Conservation (phyloP, 805 yeast genomes). For the Candida xiaguanensis region DNA sequence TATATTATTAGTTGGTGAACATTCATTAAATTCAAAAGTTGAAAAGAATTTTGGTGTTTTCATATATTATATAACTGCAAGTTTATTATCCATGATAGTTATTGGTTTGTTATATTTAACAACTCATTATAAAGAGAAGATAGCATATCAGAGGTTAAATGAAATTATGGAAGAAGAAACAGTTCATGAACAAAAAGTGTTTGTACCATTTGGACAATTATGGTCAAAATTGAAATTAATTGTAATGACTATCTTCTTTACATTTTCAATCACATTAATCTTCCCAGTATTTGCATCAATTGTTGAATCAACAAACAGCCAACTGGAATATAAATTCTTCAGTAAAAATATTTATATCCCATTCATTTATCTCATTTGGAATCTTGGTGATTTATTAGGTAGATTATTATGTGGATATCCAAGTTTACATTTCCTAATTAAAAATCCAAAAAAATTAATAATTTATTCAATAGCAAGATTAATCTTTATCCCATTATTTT, state of each 20-base stretch:
- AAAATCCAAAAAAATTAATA: slow-evolving; percentile 43
- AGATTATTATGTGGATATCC: slow-evolving; percentile 63
- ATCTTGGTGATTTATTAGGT: slow-evolving; percentile 81
- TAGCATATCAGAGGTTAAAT: slow-evolving; percentile 18
- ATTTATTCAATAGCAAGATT: slow-evolving; percentile 54
- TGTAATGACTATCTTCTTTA: slow-evolving; percentile 65
- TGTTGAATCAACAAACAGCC: slow-evolving; percentile 47
- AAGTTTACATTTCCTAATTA: slow-evolving; percentile 30
- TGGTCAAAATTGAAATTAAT: slow-evolving; percentile 63
- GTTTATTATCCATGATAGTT: slow-evolving; percentile 42
- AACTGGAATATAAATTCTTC: slow-evolving; percentile 36
- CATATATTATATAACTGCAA: slow-evolving; percentile 49
- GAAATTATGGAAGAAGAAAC: slow-evolving; percentile 13
- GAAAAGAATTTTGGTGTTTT: slow-evolving; percentile 40
- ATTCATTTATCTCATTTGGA: slow-evolving; percentile 80
- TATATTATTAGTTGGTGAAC: slow-evolving; percentile 40
- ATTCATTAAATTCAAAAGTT: slow-evolving; percentile 18
- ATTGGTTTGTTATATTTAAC: slow-evolving; percentile 37
- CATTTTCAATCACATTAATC: slow-evolving; percentile 68
- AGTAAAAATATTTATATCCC: slow-evolving; percentile 58
- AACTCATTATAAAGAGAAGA: slow-evolving; percentile 22
- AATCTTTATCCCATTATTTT: slow-evolving; percentile 65
- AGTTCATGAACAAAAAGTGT: slow-evolving; percentile 20
- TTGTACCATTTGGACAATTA: slow-evolving; percentile 57
- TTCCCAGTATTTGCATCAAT: slow-evolving; percentile 90